Percentiles rank a stretch among this genome's conserved stretches.
phyloP scores from a whole-genome alignment of 176 grass and related monocot genomes.

The Puya raimondii region DNA sequence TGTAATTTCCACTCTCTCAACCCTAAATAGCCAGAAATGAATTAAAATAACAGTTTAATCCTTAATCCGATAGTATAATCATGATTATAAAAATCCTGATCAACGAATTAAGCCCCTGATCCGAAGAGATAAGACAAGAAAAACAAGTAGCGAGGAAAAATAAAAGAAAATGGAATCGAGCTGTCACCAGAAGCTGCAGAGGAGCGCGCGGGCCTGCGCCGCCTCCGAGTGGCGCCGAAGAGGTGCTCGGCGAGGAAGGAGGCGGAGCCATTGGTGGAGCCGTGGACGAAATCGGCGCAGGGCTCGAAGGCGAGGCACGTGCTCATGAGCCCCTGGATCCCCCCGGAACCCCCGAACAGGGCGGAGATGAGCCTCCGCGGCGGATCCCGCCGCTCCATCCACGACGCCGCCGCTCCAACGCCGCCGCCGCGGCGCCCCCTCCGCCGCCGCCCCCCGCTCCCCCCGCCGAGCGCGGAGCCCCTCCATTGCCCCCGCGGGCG shows the following conservation, averaged over 20 bases:
- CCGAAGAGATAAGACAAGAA: too few species aligned
- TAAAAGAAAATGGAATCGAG: background rate
- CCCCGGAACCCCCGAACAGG: background rate
- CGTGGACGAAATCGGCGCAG: background rate
- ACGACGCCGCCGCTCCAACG: background rate
- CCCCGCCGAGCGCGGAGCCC: background rate
- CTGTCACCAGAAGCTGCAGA: background rate
- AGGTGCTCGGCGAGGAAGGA: background rate
- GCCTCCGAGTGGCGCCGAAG: background rate
- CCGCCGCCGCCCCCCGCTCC: background rate
- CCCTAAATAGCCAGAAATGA: too few species aligned
- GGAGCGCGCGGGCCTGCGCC: background rate
- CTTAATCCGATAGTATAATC: too few species aligned
- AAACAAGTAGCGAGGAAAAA: background rate
- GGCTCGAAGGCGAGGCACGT: slow-evolving; percentile 2
- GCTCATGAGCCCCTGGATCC: slow-evolving; percentile 4
- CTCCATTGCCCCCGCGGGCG: slow-evolving; percentile 20
- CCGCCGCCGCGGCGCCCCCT: background rate
- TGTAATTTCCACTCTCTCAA: too few species aligned
- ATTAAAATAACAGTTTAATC: too few species aligned
- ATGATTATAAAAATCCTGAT: too few species aligned
- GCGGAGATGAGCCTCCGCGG: slow-evolving; percentile 5
- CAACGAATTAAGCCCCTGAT: too few species aligned
- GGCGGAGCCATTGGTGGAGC: background rate
- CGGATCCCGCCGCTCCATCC: background rate